Base-by-base conservation (phyloP, 2,329 filamentous ascomycete species). In the Calonectria hawksworthii region DNA sequence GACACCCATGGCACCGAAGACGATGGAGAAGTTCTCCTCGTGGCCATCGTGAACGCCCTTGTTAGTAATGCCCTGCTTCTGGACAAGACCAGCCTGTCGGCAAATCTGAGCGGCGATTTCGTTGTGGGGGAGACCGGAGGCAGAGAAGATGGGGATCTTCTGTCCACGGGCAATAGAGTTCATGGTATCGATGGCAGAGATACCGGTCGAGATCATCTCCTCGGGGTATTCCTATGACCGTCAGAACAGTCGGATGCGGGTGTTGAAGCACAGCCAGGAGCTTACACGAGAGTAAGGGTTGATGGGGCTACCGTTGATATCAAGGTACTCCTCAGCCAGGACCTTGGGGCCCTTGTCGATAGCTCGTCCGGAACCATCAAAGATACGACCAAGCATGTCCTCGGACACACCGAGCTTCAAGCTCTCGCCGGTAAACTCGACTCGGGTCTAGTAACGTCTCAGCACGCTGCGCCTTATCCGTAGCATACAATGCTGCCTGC, bases 341-440 rank as follows among this genome's bases (percentile, higher is more conserved):
- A 99, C 97, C 89, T 98, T 99, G 76, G 97, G 97, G 70, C 98
- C 97, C 89, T 99, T 99, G 89, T 99, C 97, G 86, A 99, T 99
- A 81, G 98, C 95, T 86, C 96, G 94, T 84, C 97, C 97, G 75
- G 97, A 99, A 83, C 97, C 97, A 89, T 99, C 96, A 85, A 99
- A 99, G 86, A 99, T 96, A 89, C 98, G 96, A 79, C 97, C 97
- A 87, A 99, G 88, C 97, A 99, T 99, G 89, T 99, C 97, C 89
- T 99, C 98, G 68, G 97, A 99, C 75, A 99, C 97, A 87, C 97
- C 97, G 68, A 99, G 94, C 92, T 99, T 99, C 89, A 99, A 89
- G 89, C 95, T 99, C 89, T 98, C 92, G 75, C 97, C 97, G 38
- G 95, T 98, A 87, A 99, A 99, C 86, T 99, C 95, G 86, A 99